Conservation (phyloP, 2,329 filamentous ascomycete species). For the Thermothelomyces thermophilus region DNA sequence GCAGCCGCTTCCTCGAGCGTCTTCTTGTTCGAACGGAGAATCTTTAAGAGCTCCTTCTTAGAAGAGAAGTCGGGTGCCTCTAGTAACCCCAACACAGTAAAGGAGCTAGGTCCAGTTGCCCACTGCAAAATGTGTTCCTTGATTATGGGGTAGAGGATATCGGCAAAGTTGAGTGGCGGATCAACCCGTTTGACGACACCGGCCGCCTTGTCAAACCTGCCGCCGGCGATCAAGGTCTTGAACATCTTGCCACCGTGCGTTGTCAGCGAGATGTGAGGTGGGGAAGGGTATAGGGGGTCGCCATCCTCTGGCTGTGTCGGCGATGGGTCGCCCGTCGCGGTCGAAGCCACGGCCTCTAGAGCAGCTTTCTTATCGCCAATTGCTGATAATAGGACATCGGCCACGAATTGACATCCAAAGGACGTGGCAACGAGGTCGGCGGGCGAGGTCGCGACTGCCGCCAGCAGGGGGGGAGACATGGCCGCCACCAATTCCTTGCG, state of each 20-base stretch:
- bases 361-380: constrained; percentile 71
- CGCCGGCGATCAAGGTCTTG: constrained; percentile 84
- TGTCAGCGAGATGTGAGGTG: constrained; percentile 53
- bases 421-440: constrained; percentile 63
- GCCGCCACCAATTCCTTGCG: constrained; percentile 69
- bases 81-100: constrained; percentile 74
- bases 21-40: constrained; percentile 67
- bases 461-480: constrained; percentile 68
- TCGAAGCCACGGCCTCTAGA: constrained; percentile 61
- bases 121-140: constrained; percentile 68
- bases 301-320: constrained; percentile 35
- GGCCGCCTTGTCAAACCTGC: constrained; percentile 69
- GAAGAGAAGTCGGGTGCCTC: constrained; percentile 67
- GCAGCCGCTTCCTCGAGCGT: constrained; percentile 60
- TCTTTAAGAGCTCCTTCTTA: constrained; percentile 59
- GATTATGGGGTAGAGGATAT: constrained; percentile 75
- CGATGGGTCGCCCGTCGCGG: constrained; percentile 51
- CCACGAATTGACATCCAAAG: constrained; percentile 81
- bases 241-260: constrained; percentile 72
- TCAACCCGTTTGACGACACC: constrained; percentile 66
- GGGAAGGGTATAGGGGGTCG: constrained; percentile 28
- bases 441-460: constrained; percentile 63
- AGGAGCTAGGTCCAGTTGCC: constrained; percentile 81
- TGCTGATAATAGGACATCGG: constrained; percentile 71
- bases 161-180: constrained; percentile 72